Evolutionary conservation across 78 protist species (phyloP).

Genomic region (Protostelium mycophagum): DNA sequence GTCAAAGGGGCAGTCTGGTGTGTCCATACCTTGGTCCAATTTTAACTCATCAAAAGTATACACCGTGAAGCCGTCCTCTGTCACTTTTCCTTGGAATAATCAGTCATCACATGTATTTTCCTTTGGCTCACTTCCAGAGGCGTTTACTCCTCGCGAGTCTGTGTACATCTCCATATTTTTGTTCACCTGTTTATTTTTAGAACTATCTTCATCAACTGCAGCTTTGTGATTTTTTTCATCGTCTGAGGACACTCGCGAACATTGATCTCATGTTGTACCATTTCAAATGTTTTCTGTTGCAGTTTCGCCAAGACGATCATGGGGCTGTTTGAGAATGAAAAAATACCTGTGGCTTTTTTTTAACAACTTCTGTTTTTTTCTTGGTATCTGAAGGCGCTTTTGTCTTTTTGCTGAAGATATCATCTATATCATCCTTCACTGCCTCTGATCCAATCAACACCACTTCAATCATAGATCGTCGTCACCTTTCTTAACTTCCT

Average conservation of each 20-base stretch:
- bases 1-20: not conserved
- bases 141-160: not conserved
- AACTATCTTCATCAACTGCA: no score
- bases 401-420: not conserved
- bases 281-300: not conserved
- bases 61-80: not conserved
- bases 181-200: not conserved
- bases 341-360: no score
- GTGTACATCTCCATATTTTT: not conserved
- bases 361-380: no score
- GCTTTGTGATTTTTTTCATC: not conserved
- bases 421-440: not conserved
- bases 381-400: not conserved
- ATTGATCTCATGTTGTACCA: not conserved
- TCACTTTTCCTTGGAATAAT: not conserved
- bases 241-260: not conserved
- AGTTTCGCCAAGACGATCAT: no score
- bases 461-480: not conserved
- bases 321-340: no score
- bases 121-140: not conserved
- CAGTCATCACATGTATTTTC: not conserved
- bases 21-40: not conserved
- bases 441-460: not conserved
- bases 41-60: not conserved
- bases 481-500: not conserved